These are phyloP conservation scores for Wickerhamia fluorescens DNA, from an alignment of 805 yeast genomes.

Conservation along the genomic window DNA sequence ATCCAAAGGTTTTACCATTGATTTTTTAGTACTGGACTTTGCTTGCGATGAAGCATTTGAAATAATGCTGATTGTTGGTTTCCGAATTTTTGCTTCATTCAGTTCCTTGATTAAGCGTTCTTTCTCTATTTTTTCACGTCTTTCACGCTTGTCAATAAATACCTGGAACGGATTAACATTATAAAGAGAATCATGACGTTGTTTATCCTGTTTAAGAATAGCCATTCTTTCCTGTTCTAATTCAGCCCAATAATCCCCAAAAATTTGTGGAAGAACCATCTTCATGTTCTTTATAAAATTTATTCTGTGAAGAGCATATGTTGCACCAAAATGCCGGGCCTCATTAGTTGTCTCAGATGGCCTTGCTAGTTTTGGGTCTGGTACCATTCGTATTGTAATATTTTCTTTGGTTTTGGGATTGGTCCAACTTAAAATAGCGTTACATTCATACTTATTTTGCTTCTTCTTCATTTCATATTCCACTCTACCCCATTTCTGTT, in stretches of 20 bases:
- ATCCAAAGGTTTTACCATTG: constrained; percentile 1
- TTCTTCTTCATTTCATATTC: constrained; percentile 59
- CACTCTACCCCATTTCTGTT: constrained; percentile 83
- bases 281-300: constrained; percentile 77
- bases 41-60: constrained; percentile 3
- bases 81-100: constrained; percentile 44
- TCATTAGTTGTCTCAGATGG: constrained; percentile 66
- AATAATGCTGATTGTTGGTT: constrained; percentile 39
- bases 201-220: constrained; percentile 39
- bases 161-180: constrained; percentile 73
- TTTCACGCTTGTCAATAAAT: constrained; percentile 49
- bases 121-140: constrained; percentile 35
- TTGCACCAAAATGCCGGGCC: constrained; percentile 87
- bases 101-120: constrained; percentile 40
- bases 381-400: constrained; percentile 49
- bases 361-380: constrained; percentile 41
- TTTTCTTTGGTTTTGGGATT: constrained; percentile 77
- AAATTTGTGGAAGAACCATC: constrained; percentile 81
- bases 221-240: constrained; percentile 55
- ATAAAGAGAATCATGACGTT: constrained; percentile 46
- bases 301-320: constrained; percentile 74
- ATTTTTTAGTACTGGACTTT: constrained; percentile 8
- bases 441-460: constrained; percentile 29
- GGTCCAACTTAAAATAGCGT: constrained; percentile 57
- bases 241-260: constrained; percentile 69